These are phyloP conservation scores for Chlorella sp. DNA, from an alignment of 139 green algal species.

Conservation along the genomic window DNA sequence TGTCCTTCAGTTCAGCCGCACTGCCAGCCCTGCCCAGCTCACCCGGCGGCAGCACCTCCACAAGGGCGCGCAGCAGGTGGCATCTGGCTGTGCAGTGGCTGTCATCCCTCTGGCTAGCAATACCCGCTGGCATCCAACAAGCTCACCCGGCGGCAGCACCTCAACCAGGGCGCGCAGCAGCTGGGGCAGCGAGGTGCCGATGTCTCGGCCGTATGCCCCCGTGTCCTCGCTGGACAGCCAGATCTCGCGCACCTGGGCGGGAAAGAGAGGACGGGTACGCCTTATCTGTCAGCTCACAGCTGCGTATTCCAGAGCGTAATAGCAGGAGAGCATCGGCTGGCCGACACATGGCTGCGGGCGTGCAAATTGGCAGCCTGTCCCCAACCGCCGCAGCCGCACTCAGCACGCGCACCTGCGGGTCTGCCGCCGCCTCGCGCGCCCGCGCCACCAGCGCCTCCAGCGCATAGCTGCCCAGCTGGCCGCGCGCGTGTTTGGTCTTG, in stretches of 20 bases:
- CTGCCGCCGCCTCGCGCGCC: conserved; percentile 32
- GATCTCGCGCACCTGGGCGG: conserved; percentile 80
- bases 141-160: conserved; percentile 64
- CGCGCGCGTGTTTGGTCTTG: conserved; percentile 96
- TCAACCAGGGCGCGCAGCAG: conserved; percentile 72
- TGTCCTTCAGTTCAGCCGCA: too few relatives aligned
- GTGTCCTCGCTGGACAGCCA: conserved; percentile 95
- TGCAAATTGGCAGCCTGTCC: too few relatives aligned
- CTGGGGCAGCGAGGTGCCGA: conserved; percentile 73
- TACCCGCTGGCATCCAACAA: background rate
- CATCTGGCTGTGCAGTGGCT: too few relatives aligned
- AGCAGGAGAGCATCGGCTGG: too few relatives aligned
- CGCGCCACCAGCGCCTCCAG: conserved; percentile 65
- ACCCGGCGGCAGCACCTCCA: conserved; percentile 70
- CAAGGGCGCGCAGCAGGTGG: conserved; percentile 67
- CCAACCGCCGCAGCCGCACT: too few relatives aligned
- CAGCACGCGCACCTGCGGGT: conserved; percentile 20
- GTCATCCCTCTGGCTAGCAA: background rate
- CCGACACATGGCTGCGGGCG: too few relatives aligned
- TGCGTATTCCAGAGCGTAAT: too few relatives aligned
- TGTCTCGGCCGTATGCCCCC: conserved; percentile 88
- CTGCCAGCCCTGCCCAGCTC: too few relatives aligned
- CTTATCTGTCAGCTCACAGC: too few relatives aligned
- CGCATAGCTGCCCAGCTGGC: conserved; percentile 82
- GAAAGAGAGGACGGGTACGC: background rate